Evolutionary conservation across 139 green algal genomes (phyloP).

Genomic region (Prasinococcaceae sp.): DNA sequence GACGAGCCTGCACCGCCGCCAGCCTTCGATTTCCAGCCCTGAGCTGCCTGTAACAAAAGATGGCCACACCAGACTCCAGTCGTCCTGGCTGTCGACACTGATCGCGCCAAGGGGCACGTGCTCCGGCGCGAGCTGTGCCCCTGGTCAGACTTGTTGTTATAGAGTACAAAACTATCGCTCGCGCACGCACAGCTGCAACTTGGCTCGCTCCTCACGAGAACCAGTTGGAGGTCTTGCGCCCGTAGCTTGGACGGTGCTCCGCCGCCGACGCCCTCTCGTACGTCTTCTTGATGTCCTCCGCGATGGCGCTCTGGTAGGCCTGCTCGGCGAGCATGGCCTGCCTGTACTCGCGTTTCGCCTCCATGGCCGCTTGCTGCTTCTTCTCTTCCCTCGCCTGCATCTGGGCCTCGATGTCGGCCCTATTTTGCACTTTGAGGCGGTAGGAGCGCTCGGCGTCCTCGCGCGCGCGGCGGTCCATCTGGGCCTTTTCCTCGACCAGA

Average conservation of each 20-base stretch:
- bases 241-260: neutral
- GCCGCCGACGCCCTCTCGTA: neutral
- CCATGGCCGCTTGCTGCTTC: neutral
- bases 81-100: too few species aligned
- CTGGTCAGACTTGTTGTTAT: too few species aligned
- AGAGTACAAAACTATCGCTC: too few species aligned
- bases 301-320: neutral
- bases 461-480: neutral
- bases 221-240: neutral
- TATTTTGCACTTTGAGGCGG: neutral
- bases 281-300: neutral
- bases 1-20: too few species aligned
- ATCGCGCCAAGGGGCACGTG: too few species aligned
- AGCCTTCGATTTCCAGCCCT: too few species aligned
- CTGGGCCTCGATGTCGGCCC: constrained; percentile 1
- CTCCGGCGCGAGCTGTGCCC: too few species aligned
- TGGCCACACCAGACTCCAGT: too few species aligned
- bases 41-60: too few species aligned
- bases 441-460: neutral
- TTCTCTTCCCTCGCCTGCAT: neutral
- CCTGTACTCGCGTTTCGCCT: neutral
- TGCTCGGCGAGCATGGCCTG: neutral
- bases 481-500: neutral
- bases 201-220: too few species aligned
- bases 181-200: too few species aligned